Conservation (phyloP, 148 eudicot species). For the Diospyros kaki region DNA sequence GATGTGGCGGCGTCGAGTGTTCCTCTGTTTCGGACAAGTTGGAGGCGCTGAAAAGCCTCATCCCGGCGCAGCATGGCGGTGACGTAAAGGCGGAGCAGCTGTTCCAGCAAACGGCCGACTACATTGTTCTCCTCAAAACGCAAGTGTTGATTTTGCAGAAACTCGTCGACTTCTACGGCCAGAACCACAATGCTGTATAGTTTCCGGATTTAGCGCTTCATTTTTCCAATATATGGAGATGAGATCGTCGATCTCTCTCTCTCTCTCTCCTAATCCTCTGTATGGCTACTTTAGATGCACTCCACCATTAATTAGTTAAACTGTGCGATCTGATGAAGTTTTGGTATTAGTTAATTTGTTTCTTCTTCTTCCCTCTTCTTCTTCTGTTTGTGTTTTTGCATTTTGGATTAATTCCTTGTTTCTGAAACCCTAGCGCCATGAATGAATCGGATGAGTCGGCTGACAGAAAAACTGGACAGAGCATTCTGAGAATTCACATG, state of each 20-base stretch:
- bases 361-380: no score
- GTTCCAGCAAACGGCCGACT: constrained; percentile 35
- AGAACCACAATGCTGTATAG: constrained; percentile 9
- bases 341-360: no score
- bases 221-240: background rate
- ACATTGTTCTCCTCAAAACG: constrained; percentile 32
- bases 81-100: constrained; percentile 30
- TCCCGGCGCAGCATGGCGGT: constrained; percentile 17
- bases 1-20: background rate
- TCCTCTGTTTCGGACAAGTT: constrained; percentile 29
- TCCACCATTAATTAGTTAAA: background rate
- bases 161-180: constrained; percentile 27
- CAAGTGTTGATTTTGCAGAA: constrained; percentile 35
- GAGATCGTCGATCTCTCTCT: background rate
- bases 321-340: no score
- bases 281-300: background rate
- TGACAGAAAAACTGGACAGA: no score
- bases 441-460: no score
- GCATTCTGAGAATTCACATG: no score
- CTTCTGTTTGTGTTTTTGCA: no score
- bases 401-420: no score
- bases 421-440: no score
- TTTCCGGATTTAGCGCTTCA: background rate
- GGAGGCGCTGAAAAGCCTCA: constrained; percentile 37
- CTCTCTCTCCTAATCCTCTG: background rate